Percentiles rank a stretch among this genome's conserved stretches.
phyloP scores from a whole-genome alignment of 495 filamentous ascomycete genomes.

The Penicillium manginii region DNA sequence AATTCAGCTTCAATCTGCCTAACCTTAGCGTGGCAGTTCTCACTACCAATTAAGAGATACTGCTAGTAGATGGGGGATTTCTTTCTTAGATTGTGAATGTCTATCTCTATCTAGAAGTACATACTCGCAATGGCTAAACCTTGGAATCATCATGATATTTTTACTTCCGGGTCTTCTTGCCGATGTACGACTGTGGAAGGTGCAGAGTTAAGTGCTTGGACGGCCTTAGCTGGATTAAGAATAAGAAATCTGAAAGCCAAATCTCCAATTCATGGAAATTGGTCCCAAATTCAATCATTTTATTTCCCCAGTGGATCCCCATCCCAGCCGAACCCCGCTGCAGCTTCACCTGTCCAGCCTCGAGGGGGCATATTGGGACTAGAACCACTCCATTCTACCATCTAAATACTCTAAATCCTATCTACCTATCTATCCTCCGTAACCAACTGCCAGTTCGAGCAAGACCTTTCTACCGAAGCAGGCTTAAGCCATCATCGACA shows the following conservation, averaged over 20 bases:
- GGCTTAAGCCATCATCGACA: not conserved
- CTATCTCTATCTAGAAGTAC: too few relatives aligned
- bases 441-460: not conserved
- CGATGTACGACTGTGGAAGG: too few relatives aligned
- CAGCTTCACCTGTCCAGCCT: not conserved
- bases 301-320: not conserved
- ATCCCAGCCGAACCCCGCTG: too few relatives aligned
- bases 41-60: slow-evolving; percentile 26
- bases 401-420: not conserved
- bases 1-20: slow-evolving; percentile 53
- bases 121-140: not conserved
- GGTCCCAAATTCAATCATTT: not conserved
- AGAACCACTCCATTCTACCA: not conserved
- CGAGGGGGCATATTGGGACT: not conserved
- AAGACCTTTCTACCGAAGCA: not conserved
- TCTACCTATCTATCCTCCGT: not conserved
- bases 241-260: too few relatives aligned
- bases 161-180: too few relatives aligned
- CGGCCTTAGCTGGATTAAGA: too few relatives aligned
- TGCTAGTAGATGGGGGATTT: not conserved
- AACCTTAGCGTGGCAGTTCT: slow-evolving; percentile 58
- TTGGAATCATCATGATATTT: too few relatives aligned
- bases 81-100: too few relatives aligned
- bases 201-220: too few relatives aligned
- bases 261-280: not conserved